Evolutionary conservation across 106 monocot genomes (phyloP).

Genomic region (Allium cepa): DNA sequence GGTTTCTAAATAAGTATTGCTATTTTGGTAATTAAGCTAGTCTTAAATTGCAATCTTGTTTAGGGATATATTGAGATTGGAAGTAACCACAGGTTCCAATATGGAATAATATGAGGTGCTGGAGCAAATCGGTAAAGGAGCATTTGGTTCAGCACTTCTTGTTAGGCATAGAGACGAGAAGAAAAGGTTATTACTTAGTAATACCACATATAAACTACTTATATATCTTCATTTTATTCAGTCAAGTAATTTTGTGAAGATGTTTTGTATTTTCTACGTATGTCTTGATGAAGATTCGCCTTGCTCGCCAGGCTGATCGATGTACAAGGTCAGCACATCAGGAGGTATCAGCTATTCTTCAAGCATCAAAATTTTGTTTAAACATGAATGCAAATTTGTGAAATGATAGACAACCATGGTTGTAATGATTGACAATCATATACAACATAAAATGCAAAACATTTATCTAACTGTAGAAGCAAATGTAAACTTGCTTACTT

Average conservation of each 20-base stretch:
- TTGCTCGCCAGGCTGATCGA: conserved; percentile 90
- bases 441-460: no score
- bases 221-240: background rate
- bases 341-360: conserved; percentile 47
- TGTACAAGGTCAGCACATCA: conserved; percentile 80
- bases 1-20: background rate
- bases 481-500: no score
- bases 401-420: background rate
- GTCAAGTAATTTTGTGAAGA: background rate
- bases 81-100: background rate
- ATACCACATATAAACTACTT: background rate
- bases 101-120: conserved; percentile 98
- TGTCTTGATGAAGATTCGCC: conserved; percentile 97
- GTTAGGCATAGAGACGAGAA: conserved; percentile 79
- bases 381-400: background rate
- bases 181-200: conserved; percentile 32
- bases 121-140: conserved; percentile 99
- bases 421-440: background rate
- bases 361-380: background rate
- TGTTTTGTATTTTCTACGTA: conserved; percentile 46
- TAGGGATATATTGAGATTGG: background rate
- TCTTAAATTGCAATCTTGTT: background rate
- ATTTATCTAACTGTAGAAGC: no score
- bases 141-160: conserved; percentile 90
- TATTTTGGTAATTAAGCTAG: background rate